Conservation (phyloP, 495 filamentous ascomycete species). For the Penicilliopsis zonata region DNA sequence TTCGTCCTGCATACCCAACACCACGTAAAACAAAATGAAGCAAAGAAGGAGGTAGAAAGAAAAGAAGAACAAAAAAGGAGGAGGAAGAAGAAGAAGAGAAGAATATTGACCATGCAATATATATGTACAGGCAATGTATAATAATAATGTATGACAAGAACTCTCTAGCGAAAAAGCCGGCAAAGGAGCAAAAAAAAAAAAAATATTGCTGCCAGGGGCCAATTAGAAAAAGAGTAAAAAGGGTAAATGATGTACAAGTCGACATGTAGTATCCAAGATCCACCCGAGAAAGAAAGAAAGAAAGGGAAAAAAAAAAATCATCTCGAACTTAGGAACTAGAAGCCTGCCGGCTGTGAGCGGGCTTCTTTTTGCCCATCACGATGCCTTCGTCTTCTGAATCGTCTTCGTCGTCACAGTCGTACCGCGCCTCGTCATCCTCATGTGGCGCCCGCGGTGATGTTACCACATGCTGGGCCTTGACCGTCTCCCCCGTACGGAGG, state of each 20-base stretch:
- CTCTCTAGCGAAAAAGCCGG: no score
- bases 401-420: conserved; percentile 35
- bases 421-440: conserved; percentile 30
- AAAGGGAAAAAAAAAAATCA: conserved; percentile 3
- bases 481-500: conserved; percentile 33
- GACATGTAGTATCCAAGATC: background rate
- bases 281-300: conserved; percentile 2
- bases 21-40: conserved; percentile 2
- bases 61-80: conserved; percentile 4
- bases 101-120: background rate
- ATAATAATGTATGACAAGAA: no score
- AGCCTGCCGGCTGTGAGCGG: conserved; percentile 10
- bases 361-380: conserved; percentile 30
- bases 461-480: conserved; percentile 21
- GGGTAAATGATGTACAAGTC: background rate
- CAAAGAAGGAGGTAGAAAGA: conserved; percentile 2
- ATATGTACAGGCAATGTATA: background rate
- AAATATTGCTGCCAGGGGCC: background rate
- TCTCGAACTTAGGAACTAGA: conserved; percentile 2
- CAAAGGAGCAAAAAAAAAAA: conserved; percentile 1
- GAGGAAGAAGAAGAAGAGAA: conserved; percentile 5
- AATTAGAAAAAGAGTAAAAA: conserved; percentile 2
- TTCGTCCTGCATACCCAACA: no score
- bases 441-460: conserved; percentile 9
- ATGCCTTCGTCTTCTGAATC: conserved; percentile 41